Evolutionary conservation across 129 eudicot genomes (phyloP).

Genomic region (Escallonia rubra): DNA sequence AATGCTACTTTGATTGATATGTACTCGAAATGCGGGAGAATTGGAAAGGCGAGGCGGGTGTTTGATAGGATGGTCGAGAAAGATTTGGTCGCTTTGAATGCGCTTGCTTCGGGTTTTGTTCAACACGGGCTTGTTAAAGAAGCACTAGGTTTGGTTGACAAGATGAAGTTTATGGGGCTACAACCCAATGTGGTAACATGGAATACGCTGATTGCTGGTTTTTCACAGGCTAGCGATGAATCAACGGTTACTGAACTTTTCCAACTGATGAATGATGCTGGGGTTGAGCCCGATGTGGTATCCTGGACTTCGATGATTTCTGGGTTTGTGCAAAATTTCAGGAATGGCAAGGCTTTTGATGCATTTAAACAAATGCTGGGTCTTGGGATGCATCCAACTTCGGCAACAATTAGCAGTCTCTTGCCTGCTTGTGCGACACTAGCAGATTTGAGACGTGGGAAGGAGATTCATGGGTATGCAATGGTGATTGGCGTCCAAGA

Average conservation of each 20-base stretch:
- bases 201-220: slow-evolving; percentile 70
- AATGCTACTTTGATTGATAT: slow-evolving; percentile 57
- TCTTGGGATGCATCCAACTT: slow-evolving; percentile 39
- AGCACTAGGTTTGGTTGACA: slow-evolving; percentile 54
- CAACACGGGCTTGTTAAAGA: slow-evolving; percentile 51
- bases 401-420: slow-evolving; percentile 69
- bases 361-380: slow-evolving; percentile 50
- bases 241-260: slow-evolving; percentile 41
- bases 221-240: slow-evolving; percentile 58
- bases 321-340: slow-evolving; percentile 59
- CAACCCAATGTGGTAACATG: slow-evolving; percentile 72
- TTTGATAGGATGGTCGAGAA: slow-evolving; percentile 45
- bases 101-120: slow-evolving; percentile 74
- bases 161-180: slow-evolving; percentile 27
- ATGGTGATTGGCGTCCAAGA: slow-evolving; percentile 47
- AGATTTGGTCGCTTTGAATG: slow-evolving; percentile 70
- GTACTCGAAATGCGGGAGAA: slow-evolving; percentile 69
- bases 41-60: slow-evolving; percentile 49
- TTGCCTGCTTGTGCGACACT: slow-evolving; percentile 58
- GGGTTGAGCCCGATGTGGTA: slow-evolving; percentile 66
- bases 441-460: slow-evolving; percentile 55
- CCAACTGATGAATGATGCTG: slow-evolving; percentile 30
- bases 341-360: slow-evolving; percentile 45
- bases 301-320: slow-evolving; percentile 81
- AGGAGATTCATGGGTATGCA: slow-evolving; percentile 67